phyloP scores from a whole-genome alignment of 306 rosid species.

The Begonia masoniana region DNA sequence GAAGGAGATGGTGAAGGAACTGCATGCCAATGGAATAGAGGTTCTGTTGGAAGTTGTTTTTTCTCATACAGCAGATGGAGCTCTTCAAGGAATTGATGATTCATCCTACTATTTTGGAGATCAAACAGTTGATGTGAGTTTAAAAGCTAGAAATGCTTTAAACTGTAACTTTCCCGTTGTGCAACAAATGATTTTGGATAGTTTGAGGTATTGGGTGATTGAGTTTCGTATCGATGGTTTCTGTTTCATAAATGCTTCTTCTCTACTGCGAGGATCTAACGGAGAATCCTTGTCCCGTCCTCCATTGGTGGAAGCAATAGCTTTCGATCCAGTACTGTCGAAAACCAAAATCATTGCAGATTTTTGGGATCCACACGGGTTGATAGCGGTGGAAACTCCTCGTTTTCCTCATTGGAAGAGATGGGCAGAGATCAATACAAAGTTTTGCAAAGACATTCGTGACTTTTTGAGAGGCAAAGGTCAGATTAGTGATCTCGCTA shows the following conservation, averaged over 20 bases:
- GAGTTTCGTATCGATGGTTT: conserved; percentile 93
- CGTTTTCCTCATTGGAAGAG: conserved; percentile 93
- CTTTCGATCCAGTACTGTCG: conserved; percentile 72
- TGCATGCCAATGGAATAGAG: conserved; percentile 80
- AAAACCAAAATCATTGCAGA: conserved; percentile 78
- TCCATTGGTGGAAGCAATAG: conserved; percentile 77
- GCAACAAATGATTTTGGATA: conserved; percentile 67
- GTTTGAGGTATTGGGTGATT: conserved; percentile 72
- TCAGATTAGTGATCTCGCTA: conserved; percentile 67
- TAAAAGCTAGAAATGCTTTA: conserved; percentile 27
- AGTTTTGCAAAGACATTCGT: conserved; percentile 47
- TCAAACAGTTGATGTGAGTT: conserved; percentile 19
- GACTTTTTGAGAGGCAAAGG: conserved; percentile 62
- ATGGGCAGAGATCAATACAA: conserved; percentile 85
- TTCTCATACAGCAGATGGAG: conserved; percentile 56
- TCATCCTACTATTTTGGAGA: conserved; percentile 34
- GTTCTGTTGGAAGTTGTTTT: conserved; percentile 84
- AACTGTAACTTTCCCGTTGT: conserved; percentile 73
- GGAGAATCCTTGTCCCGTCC: conserved; percentile 69
- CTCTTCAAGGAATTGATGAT: conserved; percentile 73
- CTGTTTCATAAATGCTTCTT: conserved; percentile 74
- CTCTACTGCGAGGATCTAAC: conserved; percentile 38
- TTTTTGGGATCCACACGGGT: conserved; percentile 51
- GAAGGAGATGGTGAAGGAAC: conserved; percentile 72
- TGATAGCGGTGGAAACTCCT: conserved; percentile 20